These are phyloP conservation scores for Geranomyces variabilis DNA, from an alignment of 192 early-diverging fungal species.

Conservation along the genomic window DNA sequence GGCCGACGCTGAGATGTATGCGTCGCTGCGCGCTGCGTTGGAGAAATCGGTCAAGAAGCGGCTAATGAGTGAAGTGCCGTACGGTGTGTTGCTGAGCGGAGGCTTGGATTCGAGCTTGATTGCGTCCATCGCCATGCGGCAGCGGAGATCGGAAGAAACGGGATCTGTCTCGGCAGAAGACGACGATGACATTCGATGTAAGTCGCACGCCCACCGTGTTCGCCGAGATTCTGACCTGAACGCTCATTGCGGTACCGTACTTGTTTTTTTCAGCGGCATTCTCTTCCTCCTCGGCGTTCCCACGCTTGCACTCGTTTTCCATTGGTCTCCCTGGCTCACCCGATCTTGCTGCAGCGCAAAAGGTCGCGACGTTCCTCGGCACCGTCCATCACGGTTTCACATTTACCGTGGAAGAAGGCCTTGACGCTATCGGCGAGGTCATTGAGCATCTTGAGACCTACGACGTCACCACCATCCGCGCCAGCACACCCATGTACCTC, in stretches of 20 bases:
- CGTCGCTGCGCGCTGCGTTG: constrained; percentile 74
- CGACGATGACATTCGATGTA: constrained; percentile 60
- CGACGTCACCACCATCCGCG: constrained; percentile 97
- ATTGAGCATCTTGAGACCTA: constrained; percentile 98
- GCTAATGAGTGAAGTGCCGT: constrained; percentile 97
- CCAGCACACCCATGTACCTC: constrained; percentile 99
- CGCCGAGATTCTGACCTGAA: too few relatives aligned
- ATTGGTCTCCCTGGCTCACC: constrained; percentile 92
- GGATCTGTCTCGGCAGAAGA: constrained; percentile 58
- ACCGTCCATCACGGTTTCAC: constrained; percentile 97
- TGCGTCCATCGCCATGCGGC: constrained; percentile 87
- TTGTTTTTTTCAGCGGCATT: constrained; percentile 63
- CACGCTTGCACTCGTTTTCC: constrained; percentile 96
- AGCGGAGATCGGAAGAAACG: constrained; percentile 28
- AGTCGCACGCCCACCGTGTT: too few relatives aligned
- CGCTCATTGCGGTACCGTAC: too few relatives aligned
- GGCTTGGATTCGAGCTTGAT: constrained; percentile 96
- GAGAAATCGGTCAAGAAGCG: constrained; percentile 91
- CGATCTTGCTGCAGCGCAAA: constrained; percentile 86
- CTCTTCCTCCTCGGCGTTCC: constrained; percentile 65
- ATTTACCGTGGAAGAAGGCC: constrained; percentile 93
- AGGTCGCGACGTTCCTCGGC: constrained; percentile 86
- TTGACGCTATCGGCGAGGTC: constrained; percentile 94
- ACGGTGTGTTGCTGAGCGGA: constrained; percentile 93
- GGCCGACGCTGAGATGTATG: constrained; percentile 65